Base-by-base conservation (phyloP, 208 protist species). In the Leptomonas seymouri region DNA sequence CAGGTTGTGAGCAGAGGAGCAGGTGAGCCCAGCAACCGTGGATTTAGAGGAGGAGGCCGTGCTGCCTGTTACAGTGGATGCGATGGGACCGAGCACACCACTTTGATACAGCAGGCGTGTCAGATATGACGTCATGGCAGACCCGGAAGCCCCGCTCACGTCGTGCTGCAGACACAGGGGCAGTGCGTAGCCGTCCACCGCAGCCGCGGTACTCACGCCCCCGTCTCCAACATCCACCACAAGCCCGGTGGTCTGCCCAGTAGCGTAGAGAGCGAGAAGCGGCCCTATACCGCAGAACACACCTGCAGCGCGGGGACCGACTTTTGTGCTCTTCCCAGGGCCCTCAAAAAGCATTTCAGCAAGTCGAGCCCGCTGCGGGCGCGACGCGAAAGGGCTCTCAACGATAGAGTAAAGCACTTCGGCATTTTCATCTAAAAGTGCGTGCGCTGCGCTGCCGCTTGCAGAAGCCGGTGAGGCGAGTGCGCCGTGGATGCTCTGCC, bases 261-360 rank as follows among this genome's bases (percentile, higher is more conserved):
- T 89, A 5, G 79, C 75, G 63, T 89, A 91, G 39, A 94, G 71
- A 9, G 86, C 69, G 5, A 94, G 74, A 11, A 92, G 67, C 18
- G 86, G 82, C 0, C 76, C 71, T 4, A 90, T 72, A 9, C 81
- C 84, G 45, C 73, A 80, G 67, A 88, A 88, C 30, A 91, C 64
- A 20, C 78, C 81, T 3, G 48, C 46, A 2, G 85, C 76, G 42
- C 60, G 69, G 8, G 67, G 50, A 44, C 46, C 59, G n/a, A 97
- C 16, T 88, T 98, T 2, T 79, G 45, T 5, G 93, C 74, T 71
- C 97, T 84, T 67, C 89, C 84, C 27, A 90, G 95, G 74, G 3
- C 41, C 56, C 34, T 93, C 87, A 49, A 95, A 81, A 16, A 89
- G 63, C 2, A 77, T 49, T 48, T 93, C 76, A 3, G 82, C 85